Percentiles rank a stretch among this genome's conserved stretches.
Conservation (phyloP, 2,329 filamentous ascomycete species). For the Neonectria punicea region DNA sequence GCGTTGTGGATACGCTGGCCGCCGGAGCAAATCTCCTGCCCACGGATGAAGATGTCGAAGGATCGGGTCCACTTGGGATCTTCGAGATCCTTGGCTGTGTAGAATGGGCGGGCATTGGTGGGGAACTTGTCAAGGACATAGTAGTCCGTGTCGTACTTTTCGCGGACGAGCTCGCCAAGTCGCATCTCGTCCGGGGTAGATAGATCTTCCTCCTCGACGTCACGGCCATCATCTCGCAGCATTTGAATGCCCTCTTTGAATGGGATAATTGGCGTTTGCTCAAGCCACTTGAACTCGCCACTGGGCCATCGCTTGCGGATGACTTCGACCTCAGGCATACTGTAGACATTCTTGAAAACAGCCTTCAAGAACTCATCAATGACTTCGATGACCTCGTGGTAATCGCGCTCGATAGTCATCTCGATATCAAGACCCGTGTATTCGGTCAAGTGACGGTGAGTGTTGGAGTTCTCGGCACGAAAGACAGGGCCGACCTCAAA, state of each 20-base stretch:
- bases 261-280: conserved; percentile 83
- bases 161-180: conserved; percentile 83
- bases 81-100: conserved; percentile 84
- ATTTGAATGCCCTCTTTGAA: conserved; percentile 84
- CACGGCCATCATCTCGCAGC: conserved; percentile 84
- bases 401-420: conserved; percentile 90
- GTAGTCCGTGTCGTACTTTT: conserved; percentile 90
- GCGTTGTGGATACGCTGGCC: conserved; percentile 93
- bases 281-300: conserved; percentile 86
- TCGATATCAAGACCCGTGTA: conserved; percentile 94
- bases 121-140: conserved; percentile 97
- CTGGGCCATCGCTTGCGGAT: conserved; percentile 88
- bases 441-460: conserved; percentile 91
- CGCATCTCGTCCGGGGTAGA: conserved; percentile 88
- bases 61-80: conserved; percentile 84
- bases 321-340: conserved; percentile 75
- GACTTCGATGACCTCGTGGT: conserved; percentile 84
- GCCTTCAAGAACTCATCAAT: conserved; percentile 85
- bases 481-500: conserved; percentile 82
- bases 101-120: conserved; percentile 84
- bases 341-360: conserved; percentile 62
- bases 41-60: conserved; percentile 93
- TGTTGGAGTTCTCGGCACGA: conserved; percentile 95
- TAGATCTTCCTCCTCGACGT: conserved; percentile 79
- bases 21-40: conserved; percentile 91